Evolutionary conservation across 2,329 filamentous ascomycete species (phyloP), one percentile per base, ranked within the genome.

Genomic region (Sporothrix inflata): DNA sequence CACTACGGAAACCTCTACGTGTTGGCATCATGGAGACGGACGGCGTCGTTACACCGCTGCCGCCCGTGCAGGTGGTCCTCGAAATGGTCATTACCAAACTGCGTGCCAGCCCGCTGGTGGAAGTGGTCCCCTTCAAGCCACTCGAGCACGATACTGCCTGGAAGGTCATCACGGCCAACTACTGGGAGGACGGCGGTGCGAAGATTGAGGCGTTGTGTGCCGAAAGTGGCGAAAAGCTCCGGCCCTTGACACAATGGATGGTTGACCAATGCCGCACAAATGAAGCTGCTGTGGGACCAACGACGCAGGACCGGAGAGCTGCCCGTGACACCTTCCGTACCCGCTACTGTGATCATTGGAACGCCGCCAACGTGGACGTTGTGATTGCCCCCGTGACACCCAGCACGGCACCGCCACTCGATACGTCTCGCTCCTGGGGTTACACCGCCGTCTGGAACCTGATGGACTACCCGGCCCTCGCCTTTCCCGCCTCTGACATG

Each of bases 81-180:
- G 53, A 57, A 57, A 57, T 16, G 53, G 24, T 57, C 3, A 30
- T 57, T 12, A 12, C 21, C 6, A 57, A 57, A 14, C 14, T 57
- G 5, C 21, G 53, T 30, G 24, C 24, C 24, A 57, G 53, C 30
- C 24, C 53, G 8, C 12, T 57, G 24, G 53, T 57, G 3, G 53
- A 57, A 30, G 53, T 57, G 1, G 53, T 57, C 24, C 21, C 53
- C 6, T 57, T 57, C 21, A 12, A 57, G 24, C 53, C 53, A 30
- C 24, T 57, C 5, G 24, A 57, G 2, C 53, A 57, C 11, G 53
- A 57, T 7, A 14, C 5, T 4, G 53, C 53, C 3, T 57, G 53
- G 53, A 57, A 57, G 11, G 53, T 57, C 9, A 57, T 57, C 14
- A 57, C 53, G 16, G 53, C 53, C 53, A 57, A 57, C 53, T 57